Conservation (phyloP, 768 basidiomycete species). For the Calocybe gangraenosa region DNA sequence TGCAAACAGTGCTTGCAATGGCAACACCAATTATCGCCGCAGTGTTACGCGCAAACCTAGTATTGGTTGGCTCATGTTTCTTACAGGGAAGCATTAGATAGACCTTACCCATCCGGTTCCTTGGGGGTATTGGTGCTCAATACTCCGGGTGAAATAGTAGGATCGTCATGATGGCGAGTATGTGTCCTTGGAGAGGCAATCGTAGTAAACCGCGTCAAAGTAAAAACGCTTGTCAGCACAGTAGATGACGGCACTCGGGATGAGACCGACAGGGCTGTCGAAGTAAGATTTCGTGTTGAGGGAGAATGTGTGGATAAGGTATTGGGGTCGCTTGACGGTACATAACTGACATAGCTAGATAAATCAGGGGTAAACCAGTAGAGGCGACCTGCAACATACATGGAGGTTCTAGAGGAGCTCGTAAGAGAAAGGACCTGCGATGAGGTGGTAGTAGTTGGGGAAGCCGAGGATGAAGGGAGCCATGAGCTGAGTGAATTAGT, state of each 20-base stretch:
- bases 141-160: conserved; percentile 23
- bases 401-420: too few relatives aligned
- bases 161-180: conserved; percentile 12
- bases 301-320: too few relatives aligned
- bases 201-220: conserved; percentile 11
- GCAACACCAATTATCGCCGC: conserved; percentile 36
- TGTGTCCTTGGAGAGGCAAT: conserved; percentile 4
- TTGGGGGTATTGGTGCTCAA: conserved; percentile 26
- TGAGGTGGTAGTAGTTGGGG: too few relatives aligned
- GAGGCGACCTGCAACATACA: too few relatives aligned
- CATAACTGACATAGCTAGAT: too few relatives aligned
- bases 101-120: conserved; percentile 19
- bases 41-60: conserved; percentile 33
- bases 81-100: neutral
- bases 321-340: too few relatives aligned
- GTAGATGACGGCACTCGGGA: neutral
- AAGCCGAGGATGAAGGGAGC: neutral
- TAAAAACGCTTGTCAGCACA: neutral
- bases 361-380: too few relatives aligned
- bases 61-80: neutral
- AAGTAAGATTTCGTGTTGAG: too few relatives aligned
- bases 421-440: neutral
- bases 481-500: neutral
- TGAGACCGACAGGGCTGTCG: neutral
- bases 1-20: conserved; percentile 22